Base-by-base conservation (phyloP, 805 yeast genomes). In the Wickerhamomyces canadensis region DNA sequence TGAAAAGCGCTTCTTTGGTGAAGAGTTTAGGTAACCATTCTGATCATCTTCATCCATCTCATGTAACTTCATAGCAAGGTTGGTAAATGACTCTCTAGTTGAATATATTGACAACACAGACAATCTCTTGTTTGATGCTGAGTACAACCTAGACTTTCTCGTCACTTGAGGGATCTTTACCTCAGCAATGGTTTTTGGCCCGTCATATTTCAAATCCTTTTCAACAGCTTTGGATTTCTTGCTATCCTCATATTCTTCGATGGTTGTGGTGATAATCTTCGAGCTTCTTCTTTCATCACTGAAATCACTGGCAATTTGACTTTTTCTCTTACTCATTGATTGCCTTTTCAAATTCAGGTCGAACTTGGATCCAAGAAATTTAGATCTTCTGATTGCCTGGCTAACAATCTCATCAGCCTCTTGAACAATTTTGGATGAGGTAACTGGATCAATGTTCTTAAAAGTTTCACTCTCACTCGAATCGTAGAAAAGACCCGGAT, bases 71-170 rank as follows among this genome's bases (percentile, higher is more conserved):
- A 66, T 61, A 15, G 72, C 73, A 51, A 81, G 64, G 51, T 82
- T 80, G 27, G 71, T 72, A 46, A 72, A 80, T 1, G 86, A 78
- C 32, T 71, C 75, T 43, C 72, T 77, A 3, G 88, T 76, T 1
- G 89, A 81, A 49, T 80, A 79, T 58, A 80, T 64, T 1, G 88
- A 80, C 29, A 83, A 57, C n/a, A 83, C 83, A 23, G 86, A 78
- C 37, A 80, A 63, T 52, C 93, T 71, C 58, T 78, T 83, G 52
- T 76, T 76, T 6, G 78, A 73, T 38, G 70, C 69, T 26, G 81
- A 70, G 53, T 78, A 79, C 38, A 74, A 67, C 50, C 74, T 71
- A 3, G 86, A 80, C 48, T 74, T 74, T 57, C 88, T 74, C 0
- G 88, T 74, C 25, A 82, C 85, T 43, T 74, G 76, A 17, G 91